phyloP scores from a whole-genome alignment of 176 grass and related monocot genomes.

The Oryza longistaminata region DNA sequence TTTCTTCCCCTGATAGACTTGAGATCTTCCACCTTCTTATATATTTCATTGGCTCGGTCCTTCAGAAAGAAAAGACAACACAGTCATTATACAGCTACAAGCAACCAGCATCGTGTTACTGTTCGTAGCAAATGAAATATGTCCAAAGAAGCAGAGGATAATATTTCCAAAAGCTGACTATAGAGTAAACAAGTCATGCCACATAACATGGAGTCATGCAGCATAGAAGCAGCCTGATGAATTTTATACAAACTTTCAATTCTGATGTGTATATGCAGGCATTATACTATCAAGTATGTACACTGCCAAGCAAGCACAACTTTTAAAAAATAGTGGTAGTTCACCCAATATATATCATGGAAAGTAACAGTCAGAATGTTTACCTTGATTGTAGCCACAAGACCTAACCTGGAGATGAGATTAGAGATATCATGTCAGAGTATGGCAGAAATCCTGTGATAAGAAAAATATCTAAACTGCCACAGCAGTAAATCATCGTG shows the following conservation, averaged over 20 bases:
- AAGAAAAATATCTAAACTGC: neutral
- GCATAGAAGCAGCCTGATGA: neutral
- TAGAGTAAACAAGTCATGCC: neutral
- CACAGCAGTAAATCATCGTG: neutral
- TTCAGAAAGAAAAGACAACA: conserved; percentile 21
- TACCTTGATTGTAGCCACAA: conserved; percentile 93
- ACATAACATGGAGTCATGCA: neutral
- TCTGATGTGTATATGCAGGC: neutral
- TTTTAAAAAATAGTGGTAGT: neutral
- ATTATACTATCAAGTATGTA: neutral
- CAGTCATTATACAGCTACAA: conserved; percentile 21
- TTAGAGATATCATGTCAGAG: conserved; percentile 24
- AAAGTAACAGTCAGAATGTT: neutral
- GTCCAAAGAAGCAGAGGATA: neutral
- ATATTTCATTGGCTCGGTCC: conserved; percentile 94
- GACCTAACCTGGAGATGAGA: conserved; percentile 68
- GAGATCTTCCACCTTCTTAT: conserved; percentile 91
- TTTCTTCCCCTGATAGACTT: conserved; percentile 86
- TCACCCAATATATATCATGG: conserved; percentile 12
- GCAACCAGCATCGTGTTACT: neutral
- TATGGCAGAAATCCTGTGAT: conserved; percentile 5
- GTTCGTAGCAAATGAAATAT: neutral
- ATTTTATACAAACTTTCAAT: neutral
- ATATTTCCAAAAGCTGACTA: neutral
- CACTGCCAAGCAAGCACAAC: neutral